Percentiles rank a stretch among this genome's conserved stretches.
These are phyloP conservation scores for Boletus pseudo-olivaceus DNA, from an alignment of 768 basidiomycete species.

Conservation along the genomic window DNA sequence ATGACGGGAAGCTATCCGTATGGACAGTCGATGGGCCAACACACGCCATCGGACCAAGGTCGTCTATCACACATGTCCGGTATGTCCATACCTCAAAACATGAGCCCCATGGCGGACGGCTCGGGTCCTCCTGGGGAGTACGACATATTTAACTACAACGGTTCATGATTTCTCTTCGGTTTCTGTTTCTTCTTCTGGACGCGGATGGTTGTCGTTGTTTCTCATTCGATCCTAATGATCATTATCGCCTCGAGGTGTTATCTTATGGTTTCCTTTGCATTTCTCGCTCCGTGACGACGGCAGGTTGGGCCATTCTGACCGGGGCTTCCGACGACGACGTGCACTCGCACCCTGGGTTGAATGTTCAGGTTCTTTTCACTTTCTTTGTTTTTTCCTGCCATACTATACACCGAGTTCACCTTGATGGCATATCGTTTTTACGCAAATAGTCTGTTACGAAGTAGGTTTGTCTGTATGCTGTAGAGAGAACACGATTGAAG, in stretches of 20 bases:
- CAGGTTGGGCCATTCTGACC: constrained; percentile 6
- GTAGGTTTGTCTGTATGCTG: constrained; percentile 32
- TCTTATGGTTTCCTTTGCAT: constrained; percentile 13
- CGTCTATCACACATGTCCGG: constrained; percentile 47
- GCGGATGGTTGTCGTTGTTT: constrained; percentile 18
- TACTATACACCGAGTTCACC: constrained; percentile 21
- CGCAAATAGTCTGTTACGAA: constrained; percentile 24
- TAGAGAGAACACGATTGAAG: constrained; percentile 19
- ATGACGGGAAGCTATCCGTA: constrained; percentile 30
- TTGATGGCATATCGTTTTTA: constrained; percentile 16
- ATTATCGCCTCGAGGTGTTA: constrained; percentile 27
- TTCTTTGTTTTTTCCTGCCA: not conserved
- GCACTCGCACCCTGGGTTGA: not conserved
- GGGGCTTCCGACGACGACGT: not conserved
- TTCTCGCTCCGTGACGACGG: constrained; percentile 5
- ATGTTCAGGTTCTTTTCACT: constrained; percentile 1
- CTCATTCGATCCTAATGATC: constrained; percentile 17
- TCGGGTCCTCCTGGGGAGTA: constrained; percentile 42
- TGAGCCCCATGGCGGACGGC: constrained; percentile 41
- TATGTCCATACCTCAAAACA: constrained; percentile 49
- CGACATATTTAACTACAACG: constrained; percentile 59
- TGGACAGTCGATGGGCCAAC: constrained; percentile 26
- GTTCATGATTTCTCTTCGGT: constrained; percentile 31
- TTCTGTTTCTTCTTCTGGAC: constrained; percentile 11
- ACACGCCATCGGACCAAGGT: constrained; percentile 27